phyloP scores from a whole-genome alignment of 257 asterid species.

The Nemophila menziesii region DNA sequence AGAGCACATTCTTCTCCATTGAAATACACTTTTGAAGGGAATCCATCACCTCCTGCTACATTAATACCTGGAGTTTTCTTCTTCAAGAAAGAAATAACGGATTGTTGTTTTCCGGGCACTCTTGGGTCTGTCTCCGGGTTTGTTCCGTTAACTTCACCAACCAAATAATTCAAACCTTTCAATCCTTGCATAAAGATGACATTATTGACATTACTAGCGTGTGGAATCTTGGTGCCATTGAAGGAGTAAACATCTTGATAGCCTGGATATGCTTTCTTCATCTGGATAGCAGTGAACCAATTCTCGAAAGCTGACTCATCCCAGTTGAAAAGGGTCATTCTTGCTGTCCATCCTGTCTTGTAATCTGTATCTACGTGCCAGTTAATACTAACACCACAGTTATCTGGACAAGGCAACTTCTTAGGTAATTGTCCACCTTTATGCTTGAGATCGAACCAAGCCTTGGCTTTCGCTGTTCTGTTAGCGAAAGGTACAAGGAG shows the following conservation, averaged over 20 bases:
- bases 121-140: constrained; percentile 49
- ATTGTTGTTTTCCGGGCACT: constrained; percentile 87
- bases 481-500: constrained; percentile 64
- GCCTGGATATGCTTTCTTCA: constrained; percentile 45
- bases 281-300: constrained; percentile 67
- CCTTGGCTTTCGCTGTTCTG: constrained; percentile 48
- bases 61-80: constrained; percentile 23
- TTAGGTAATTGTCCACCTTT: constrained; percentile 24
- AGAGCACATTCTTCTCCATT: constrained; percentile 88
- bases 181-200: constrained; percentile 82
- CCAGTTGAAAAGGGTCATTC: constrained; percentile 91
- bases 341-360: constrained; percentile 75
- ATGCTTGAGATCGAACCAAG: constrained; percentile 38
- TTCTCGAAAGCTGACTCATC: constrained; percentile 36
- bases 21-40: constrained; percentile 65
- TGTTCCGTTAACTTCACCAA: constrained; percentile 73
- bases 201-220: constrained; percentile 13
- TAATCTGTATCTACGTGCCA: constrained; percentile 86
- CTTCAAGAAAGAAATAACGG: constrained; percentile 67
- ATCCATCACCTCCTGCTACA: constrained; percentile 60
- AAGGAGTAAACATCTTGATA: constrained; percentile 66
- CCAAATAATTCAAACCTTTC: constrained; percentile 60
- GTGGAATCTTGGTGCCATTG: constrained; percentile 46
- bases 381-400: constrained; percentile 84
- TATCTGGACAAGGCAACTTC: constrained; percentile 73